A percentile compares a stretch with the other conserved stretches of the same genome.
These are phyloP conservation scores for Coemansia sp. DNA, from an alignment of 192 early-diverging fungal genomes.

Conservation along the genomic window DNA sequence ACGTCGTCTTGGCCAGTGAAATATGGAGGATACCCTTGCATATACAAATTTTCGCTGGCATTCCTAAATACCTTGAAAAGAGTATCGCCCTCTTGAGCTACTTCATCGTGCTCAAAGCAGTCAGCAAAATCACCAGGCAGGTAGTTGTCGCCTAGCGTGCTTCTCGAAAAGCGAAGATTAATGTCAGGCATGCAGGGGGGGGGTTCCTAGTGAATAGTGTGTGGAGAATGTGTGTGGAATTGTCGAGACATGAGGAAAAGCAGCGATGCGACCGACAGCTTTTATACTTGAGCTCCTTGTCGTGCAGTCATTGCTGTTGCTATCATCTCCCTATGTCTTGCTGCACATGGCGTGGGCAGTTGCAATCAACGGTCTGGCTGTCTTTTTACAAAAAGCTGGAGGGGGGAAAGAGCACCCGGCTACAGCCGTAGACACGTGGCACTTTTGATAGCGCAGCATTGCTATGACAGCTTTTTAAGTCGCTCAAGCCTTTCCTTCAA, in stretches of 20 bases:
- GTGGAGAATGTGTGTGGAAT: not conserved
- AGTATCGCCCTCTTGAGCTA: not conserved
- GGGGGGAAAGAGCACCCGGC: not conserved
- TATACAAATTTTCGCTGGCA: not conserved
- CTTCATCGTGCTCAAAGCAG: not conserved
- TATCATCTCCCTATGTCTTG: not conserved
- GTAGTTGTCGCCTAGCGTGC: not conserved
- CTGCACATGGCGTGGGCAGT: not conserved
- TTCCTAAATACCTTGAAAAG: not conserved
- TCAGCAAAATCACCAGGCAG: not conserved
- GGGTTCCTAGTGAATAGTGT: not conserved
- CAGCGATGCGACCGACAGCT: not conserved
- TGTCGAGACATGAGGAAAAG: not conserved
- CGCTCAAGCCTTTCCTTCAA: not conserved
- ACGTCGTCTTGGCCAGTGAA: not conserved
- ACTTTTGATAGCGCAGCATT: not conserved
- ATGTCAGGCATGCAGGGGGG: not conserved
- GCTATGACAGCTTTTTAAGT: not conserved
- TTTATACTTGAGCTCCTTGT: not conserved
- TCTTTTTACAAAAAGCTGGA: not conserved
- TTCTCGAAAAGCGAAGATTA: constrained; percentile 1
- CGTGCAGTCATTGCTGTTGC: not conserved
- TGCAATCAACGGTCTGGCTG: not conserved
- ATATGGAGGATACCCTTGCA: not conserved
- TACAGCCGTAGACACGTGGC: not conserved